Base-by-base conservation (phyloP, 139 green algal genomes). In the Ettlia oleoabundans region DNA sequence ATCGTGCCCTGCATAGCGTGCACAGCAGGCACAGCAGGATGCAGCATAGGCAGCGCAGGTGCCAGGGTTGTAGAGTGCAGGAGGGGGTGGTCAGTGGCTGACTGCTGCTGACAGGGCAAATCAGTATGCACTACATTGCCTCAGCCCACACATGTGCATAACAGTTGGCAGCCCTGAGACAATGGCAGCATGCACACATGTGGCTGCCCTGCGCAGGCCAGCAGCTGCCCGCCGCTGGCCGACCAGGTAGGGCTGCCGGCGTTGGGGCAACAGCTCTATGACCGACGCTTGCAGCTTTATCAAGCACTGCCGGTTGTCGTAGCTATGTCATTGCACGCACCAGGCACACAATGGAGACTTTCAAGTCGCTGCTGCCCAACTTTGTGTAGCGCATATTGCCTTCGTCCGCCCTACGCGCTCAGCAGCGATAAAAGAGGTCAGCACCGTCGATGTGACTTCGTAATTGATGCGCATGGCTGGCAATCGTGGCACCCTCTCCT, bases 1-100 rank as follows among this genome's bases (percentile, higher is more conserved):
- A 98, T 98, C 4, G 92, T 98, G 26, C 94, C 94, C 61, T 96
- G 82, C 70, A 87, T 89, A 73, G 37, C 22, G 33, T 22, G 13
- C 7, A 47, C 51, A 43, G 61, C 62, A 67, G 33, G 80, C 65
- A 30, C 42, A 65, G 68, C 21, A 55, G 66, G 21, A 37, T 70
- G 40, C 28, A 58, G 41, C 30, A 26, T 37, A 26, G 21, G 32
- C 35, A 43, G 21, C 26, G 13, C 37, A 38, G 30, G 30, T 18
- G 30, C 13, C 62, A 69, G 35, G 24, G n/a, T 73, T 40, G 65
- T 32, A 73, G 9, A 15, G n/a, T n/a, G 65, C 19, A 43, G 18
- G 10, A 38, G 61, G 15, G 8, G 61, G 19, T 24, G 15, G 47
- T 10, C 47, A 58, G 47, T 15, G 47, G 13, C 47, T n/a, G n/a